Evolutionary conservation across 352 stramenopile genomes (phyloP), one percentile per base, ranked within the genome.

Genomic region (Phytophthora tentaculata): DNA sequence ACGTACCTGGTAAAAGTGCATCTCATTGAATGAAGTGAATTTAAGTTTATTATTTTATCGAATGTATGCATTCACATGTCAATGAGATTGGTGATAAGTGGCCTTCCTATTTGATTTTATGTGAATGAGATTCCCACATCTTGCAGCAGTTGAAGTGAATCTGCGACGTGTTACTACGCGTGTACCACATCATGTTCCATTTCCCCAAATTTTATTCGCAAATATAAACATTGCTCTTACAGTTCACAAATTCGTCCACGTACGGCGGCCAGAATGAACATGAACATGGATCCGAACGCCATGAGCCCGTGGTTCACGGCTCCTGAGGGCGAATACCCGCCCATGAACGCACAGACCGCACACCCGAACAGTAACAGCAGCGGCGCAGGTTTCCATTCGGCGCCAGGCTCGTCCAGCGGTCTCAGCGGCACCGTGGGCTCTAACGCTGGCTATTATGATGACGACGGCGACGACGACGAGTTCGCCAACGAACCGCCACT

Each of bases 401-500:
- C 56, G 3, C 52, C 61, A 43, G 67, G 70, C 37, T 66, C 73
- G 23, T 74, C 69, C 7, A 63, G 51, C 17, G 62, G 66, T 20
- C 26, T 77, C 44, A 71, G 56, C 48, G 70, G 70, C 39, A 68
- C 65, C 2, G 65, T 77, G 12, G 65, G 65, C 37, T 68, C 66
- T 20, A 63, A 49, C 5, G 41, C 60, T 14, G 54, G 61, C 48
- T 76, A 64, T 19, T 72, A 77, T 43, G 71, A 75, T 48, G 52
- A 80, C 41, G 69, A 64, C 29, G 65, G 74, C 23, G 79, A 80
- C 60, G 83, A 90, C 16, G 87, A 97, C 43, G 96, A 98, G 61
- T 98, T 98, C 64, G 88, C 97, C 37, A 97, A 99, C 80, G 97
- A 99, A 70, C 94, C 96, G 2, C 97, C 97, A 20, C 84, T 99